Conservation (phyloP, 148 eudicot species). For the Camellia granthamiana region DNA sequence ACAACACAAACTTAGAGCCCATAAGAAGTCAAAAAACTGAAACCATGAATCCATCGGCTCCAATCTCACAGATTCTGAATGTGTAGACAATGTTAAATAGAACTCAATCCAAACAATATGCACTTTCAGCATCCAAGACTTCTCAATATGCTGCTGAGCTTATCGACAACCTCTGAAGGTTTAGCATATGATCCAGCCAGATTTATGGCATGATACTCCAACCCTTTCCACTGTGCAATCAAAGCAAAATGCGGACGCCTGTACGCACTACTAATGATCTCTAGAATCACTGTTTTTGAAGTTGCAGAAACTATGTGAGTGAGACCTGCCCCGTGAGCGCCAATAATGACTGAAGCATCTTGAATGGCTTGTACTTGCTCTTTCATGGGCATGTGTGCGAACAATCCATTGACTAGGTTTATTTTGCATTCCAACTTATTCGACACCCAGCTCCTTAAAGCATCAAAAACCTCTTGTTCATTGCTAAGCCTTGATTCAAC, state of each 20-base stretch:
- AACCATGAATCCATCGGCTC: background rate
- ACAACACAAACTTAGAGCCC: background rate
- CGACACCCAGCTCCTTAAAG: slow-evolving; percentile 60
- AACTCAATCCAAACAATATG: background rate
- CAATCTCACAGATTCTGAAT: background rate
- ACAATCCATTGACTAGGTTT: slow-evolving; percentile 74
- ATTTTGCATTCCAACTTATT: slow-evolving; percentile 47
- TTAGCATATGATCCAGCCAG: slow-evolving; percentile 61
- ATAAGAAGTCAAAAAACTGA: background rate
- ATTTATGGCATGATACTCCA: slow-evolving; percentile 73
- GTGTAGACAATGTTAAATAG: background rate
- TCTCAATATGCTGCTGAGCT: slow-evolving; percentile 51
- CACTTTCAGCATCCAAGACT: slow-evolving; percentile 57
- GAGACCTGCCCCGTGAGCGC: slow-evolving; percentile 99
- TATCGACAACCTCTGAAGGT: slow-evolving; percentile 56
- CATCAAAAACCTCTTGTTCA: slow-evolving; percentile 79
- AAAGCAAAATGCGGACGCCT: slow-evolving; percentile 83
- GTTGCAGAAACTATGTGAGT: slow-evolving; percentile 88
- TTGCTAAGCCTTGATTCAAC: slow-evolving; percentile 80
- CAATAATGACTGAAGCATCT: slow-evolving; percentile 87
- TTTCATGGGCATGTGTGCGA: slow-evolving; percentile 93
- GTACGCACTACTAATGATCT: slow-evolving; percentile 74
- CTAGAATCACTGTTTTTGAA: slow-evolving; percentile 65
- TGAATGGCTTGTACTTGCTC: slow-evolving; percentile 87
- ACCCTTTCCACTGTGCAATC: slow-evolving; percentile 87